Conservation (phyloP, 2,329 filamentous ascomycete species). For the Thelonectria discophora region DNA sequence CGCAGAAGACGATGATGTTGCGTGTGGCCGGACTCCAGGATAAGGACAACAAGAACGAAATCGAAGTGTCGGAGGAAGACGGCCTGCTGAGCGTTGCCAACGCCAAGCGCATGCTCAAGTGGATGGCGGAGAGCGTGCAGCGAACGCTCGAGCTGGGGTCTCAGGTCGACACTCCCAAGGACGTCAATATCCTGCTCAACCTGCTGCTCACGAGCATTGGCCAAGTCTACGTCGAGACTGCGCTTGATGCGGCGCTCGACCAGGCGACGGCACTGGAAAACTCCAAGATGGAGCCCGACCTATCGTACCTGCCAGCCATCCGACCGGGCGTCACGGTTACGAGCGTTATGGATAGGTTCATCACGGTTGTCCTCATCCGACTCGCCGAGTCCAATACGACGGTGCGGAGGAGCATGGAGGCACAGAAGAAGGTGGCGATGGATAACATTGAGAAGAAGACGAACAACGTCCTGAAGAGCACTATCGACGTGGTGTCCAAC, state of each 20-base stretch:
- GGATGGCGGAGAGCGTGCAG: constrained; percentile 94
- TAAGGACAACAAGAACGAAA: constrained; percentile 80
- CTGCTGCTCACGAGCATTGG: constrained; percentile 89
- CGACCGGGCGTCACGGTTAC: constrained; percentile 87
- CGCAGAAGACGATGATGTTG: constrained; percentile 90
- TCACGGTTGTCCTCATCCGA: constrained; percentile 88
- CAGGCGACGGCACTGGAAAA: constrained; percentile 79
- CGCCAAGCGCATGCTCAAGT: constrained; percentile 97
- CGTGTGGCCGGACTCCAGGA: constrained; percentile 86
- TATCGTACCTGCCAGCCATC: constrained; percentile 81
- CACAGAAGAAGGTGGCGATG: constrained; percentile 77
- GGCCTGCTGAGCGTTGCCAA: constrained; percentile 83
- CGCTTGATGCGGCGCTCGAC: constrained; percentile 75
- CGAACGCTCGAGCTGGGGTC: constrained; percentile 90
- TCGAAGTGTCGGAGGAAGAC: constrained; percentile 91
- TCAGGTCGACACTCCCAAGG: constrained; percentile 89
- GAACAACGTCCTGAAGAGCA: constrained; percentile 65
- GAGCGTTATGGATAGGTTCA: constrained; percentile 92
- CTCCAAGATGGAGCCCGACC: constrained; percentile 84
- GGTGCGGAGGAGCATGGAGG: constrained; percentile 88
- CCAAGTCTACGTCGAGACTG: constrained; percentile 77
- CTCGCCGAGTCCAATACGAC: constrained; percentile 90
- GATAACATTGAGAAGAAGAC: constrained; percentile 87
- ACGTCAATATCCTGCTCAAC: constrained; percentile 85
- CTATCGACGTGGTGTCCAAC: constrained; percentile 73